These are phyloP conservation scores for Microdochium nivale DNA, from an alignment of 2,329 filamentous ascomycete species.

Conservation along the genomic window DNA sequence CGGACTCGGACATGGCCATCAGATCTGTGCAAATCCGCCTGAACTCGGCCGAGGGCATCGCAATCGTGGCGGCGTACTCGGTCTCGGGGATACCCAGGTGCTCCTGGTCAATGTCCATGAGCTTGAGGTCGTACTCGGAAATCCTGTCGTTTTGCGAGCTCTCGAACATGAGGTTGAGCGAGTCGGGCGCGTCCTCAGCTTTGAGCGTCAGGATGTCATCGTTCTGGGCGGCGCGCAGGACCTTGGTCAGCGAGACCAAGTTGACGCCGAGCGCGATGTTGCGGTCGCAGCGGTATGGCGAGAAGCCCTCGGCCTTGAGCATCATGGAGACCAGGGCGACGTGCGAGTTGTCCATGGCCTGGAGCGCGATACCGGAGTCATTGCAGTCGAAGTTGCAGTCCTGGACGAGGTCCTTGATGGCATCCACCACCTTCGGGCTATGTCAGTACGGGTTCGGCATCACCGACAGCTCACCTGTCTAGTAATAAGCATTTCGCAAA, in stretches of 20 bases:
- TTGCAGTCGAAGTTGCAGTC: slow-evolving; percentile 99
- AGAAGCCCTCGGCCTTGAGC: slow-evolving; percentile 91
- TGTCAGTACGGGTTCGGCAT: slow-evolving; percentile 10
- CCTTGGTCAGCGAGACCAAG: slow-evolving; percentile 92
- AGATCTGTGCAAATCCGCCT: slow-evolving; percentile 91
- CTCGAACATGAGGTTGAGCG: slow-evolving; percentile 93
- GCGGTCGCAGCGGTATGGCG: slow-evolving; percentile 93
- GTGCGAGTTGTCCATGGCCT: slow-evolving; percentile 99
- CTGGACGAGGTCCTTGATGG: slow-evolving; percentile 98
- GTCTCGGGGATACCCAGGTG: slow-evolving; percentile 97
- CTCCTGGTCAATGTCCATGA: slow-evolving; percentile 99
- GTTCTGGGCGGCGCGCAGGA: slow-evolving; percentile 86
- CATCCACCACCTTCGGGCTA: slow-evolving; percentile 75
- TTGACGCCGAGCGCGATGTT: slow-evolving; percentile 98
- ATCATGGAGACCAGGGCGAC: slow-evolving; percentile 98
- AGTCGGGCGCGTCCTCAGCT: slow-evolving; percentile 93
- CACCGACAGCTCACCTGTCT: not conserved
- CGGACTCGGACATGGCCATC: slow-evolving; percentile 87
- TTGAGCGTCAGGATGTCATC: slow-evolving; percentile 93
- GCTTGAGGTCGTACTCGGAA: slow-evolving; percentile 98
- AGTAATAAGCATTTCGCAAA: not conserved
- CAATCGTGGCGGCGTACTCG: slow-evolving; percentile 89
- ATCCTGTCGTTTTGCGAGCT: slow-evolving; percentile 79
- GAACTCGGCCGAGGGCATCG: slow-evolving; percentile 85
- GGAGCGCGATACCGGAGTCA: slow-evolving; percentile 94